Percentiles rank a stretch among this genome's conserved stretches.
Conservation (phyloP, 2,329 filamentous ascomycete genomes). For the Talaromyces albobiverticillius region DNA sequence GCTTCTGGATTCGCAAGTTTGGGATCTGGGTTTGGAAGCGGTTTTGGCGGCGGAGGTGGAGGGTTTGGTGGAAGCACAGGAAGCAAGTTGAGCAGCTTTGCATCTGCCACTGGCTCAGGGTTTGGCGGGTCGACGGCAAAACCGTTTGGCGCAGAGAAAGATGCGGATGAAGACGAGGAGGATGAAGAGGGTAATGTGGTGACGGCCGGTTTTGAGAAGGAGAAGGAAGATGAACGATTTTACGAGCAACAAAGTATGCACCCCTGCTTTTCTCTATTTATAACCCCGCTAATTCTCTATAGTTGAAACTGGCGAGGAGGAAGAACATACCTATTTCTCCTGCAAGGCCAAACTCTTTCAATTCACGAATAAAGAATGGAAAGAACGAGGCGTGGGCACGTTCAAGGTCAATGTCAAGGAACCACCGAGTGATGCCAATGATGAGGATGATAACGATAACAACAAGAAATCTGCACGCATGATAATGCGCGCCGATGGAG, state of each 20-base stretch:
- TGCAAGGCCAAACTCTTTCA: constrained; percentile 82
- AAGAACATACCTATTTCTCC: constrained; percentile 71
- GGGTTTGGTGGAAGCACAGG: constrained; percentile 50
- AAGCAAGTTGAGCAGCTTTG: constrained; percentile 64
- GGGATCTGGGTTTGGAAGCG: constrained; percentile 33
- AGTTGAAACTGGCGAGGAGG: constrained; percentile 87
- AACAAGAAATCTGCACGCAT: constrained; percentile 58
- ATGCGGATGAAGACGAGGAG: constrained; percentile 49
- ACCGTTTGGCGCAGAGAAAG: constrained; percentile 71
- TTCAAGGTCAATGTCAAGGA: constrained; percentile 78
- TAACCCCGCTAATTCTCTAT: constrained; percentile 26
- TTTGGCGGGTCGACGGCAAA: constrained; percentile 46
- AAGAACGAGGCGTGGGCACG: constrained; percentile 80
- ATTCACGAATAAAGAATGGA: constrained; percentile 75
- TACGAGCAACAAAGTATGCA: constrained; percentile 63
- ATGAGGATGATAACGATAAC: constrained; percentile 24
- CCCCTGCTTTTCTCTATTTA: not conserved
- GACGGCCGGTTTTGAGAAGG: constrained; percentile 49
- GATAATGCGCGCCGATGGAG: constrained; percentile 88
- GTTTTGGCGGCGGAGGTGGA: constrained; percentile 30
- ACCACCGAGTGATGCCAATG: constrained; percentile 57
- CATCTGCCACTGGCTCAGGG: constrained; percentile 54
- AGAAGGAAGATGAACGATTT: constrained; percentile 50
- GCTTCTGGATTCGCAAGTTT: constrained; percentile 38
- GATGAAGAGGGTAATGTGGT: constrained; percentile 45